These are phyloP conservation scores for Stachybotrys echinatus DNA, from an alignment of 2,329 filamentous ascomycete genomes.

Conservation along the genomic window DNA sequence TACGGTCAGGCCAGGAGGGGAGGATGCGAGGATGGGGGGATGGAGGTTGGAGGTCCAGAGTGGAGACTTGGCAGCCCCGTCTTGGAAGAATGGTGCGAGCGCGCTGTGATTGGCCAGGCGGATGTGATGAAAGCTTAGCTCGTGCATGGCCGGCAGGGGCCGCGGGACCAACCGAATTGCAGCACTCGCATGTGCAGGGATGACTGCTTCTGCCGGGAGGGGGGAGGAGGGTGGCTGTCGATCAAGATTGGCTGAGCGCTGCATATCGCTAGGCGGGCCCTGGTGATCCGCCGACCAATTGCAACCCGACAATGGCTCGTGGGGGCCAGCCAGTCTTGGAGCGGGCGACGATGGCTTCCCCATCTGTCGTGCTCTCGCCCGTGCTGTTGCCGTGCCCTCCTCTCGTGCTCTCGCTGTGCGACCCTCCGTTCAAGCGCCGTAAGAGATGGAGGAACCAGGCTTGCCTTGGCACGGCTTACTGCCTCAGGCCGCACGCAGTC, in stretches of 20 bases:
- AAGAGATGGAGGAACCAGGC: background rate
- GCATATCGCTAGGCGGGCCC: constrained; percentile 18
- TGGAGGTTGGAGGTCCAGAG: constrained; percentile 1
- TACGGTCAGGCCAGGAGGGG: background rate
- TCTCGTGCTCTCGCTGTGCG: background rate
- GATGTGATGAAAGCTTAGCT: constrained; percentile 38
- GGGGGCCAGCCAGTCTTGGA: background rate
- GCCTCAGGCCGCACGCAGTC: background rate
- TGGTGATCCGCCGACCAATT: too few species aligned
- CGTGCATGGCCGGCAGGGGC: constrained; percentile 39
- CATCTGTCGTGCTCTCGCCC: background rate
- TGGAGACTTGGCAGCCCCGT: background rate
- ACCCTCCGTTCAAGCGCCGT: background rate
- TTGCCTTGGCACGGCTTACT: background rate
- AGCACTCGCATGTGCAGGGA: constrained; percentile 26
- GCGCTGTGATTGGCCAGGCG: constrained; percentile 28
- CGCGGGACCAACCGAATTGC: constrained; percentile 40
- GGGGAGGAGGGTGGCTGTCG: constrained; percentile 20
- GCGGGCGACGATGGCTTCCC: background rate
- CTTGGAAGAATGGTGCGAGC: constrained; percentile 11
- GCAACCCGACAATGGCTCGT: background rate
- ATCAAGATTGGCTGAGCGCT: constrained; percentile 35
- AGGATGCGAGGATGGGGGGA: too few species aligned
- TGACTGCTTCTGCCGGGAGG: constrained; percentile 5
- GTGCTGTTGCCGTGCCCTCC: too few species aligned